phyloP scores from a whole-genome alignment of 805 yeast species.

The Candida stauntonica region DNA sequence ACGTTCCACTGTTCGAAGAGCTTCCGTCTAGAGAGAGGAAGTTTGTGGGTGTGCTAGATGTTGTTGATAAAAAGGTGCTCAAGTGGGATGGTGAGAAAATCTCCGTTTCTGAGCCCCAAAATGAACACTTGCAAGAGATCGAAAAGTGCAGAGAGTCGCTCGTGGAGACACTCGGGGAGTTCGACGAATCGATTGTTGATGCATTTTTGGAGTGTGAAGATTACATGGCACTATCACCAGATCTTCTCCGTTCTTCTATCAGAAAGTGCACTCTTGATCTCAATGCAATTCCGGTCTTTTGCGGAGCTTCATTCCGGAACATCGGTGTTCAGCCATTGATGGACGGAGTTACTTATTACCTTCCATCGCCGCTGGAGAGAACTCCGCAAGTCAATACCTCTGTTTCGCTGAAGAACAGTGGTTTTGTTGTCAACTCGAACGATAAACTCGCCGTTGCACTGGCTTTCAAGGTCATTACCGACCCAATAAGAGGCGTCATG shows the following conservation, averaged over 20 bases:
- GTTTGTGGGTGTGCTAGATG: slow-evolving; percentile 74
- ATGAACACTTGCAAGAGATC: slow-evolving; percentile 43
- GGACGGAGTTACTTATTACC: slow-evolving; percentile 72
- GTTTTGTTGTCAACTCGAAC: slow-evolving; percentile 50
- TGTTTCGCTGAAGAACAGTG: slow-evolving; percentile 37
- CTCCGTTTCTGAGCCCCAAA: slow-evolving; percentile 40
- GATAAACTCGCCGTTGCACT: slow-evolving; percentile 67
- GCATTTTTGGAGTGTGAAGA: slow-evolving; percentile 73
- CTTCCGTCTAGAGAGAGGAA: slow-evolving; percentile 33
- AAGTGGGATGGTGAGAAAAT: slow-evolving; percentile 50
- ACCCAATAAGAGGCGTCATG: slow-evolving; percentile 77
- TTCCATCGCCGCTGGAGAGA: slow-evolving; percentile 79
- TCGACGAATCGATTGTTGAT: slow-evolving; percentile 74
- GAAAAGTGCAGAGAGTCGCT: slow-evolving; percentile 62
- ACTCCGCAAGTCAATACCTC: slow-evolving; percentile 49
- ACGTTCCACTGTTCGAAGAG: slow-evolving; percentile 65
- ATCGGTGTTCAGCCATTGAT: slow-evolving; percentile 93
- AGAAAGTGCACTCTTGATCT: slow-evolving; percentile 56
- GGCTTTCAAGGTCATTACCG: slow-evolving; percentile 89
- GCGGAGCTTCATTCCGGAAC: slow-evolving; percentile 90
- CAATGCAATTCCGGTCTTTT: slow-evolving; percentile 69
- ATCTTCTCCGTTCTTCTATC: slow-evolving; percentile 53
- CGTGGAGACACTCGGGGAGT: slow-evolving; percentile 79
- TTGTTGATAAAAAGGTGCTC: slow-evolving; percentile 57
- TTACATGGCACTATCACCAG: slow-evolving; percentile 58